Base-by-base conservation (phyloP, 2,329 filamentous ascomycete genomes). In the Aspergillus fumigatiaffinis region DNA sequence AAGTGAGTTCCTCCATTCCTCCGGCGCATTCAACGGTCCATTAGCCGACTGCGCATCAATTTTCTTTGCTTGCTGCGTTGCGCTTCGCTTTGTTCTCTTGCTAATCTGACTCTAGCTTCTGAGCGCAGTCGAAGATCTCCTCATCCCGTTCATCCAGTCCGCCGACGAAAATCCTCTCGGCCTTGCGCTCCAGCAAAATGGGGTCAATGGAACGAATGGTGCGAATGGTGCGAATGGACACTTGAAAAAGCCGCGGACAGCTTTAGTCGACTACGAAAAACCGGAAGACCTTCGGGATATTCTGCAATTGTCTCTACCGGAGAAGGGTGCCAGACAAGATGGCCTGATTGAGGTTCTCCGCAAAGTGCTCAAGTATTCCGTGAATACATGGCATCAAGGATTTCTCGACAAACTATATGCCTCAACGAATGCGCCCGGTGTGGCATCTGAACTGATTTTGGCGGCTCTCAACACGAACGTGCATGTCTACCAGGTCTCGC, bases 341-440 rank as follows among this genome's bases (percentile, higher is more conserved):
- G 93, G 92, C 0, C 77, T 97, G 32, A 77, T 96, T 28, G 81
- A 85, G 35, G 84, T 85, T 3, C 82, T 96, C 49, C 79, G 86
- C 63, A 83, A 86, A 59, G 81, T 97, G 21, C 80, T 97, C 46
- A 82, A 84, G 62, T 92, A 95, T 74, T 94, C 89, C 68, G 93
- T 97, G 69, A 99, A 99, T 76, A 97, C 93, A n/a, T 97, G 92
- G 90, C 90, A 96, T 69, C 92, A 96, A 75, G 93, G 93, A 10
- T 99, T 97, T 75, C 77, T 97, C 69, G 92, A 97, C 76, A 97
- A 99, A 77, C 80, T 97, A 20, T 97, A 97, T 74, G 86, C 89
- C n/a, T 88, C 88, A 62, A 95, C 91, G 42, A 94, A 94, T 69
- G 88, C 93, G 46, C 88, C 93, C 8, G 93, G 93, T 20, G 83